Percentiles rank a stretch among this genome's conserved stretches.
phyloP scores from a whole-genome alignment of 164 flowering plant genomes.

The Magnolia sinica region DNA sequence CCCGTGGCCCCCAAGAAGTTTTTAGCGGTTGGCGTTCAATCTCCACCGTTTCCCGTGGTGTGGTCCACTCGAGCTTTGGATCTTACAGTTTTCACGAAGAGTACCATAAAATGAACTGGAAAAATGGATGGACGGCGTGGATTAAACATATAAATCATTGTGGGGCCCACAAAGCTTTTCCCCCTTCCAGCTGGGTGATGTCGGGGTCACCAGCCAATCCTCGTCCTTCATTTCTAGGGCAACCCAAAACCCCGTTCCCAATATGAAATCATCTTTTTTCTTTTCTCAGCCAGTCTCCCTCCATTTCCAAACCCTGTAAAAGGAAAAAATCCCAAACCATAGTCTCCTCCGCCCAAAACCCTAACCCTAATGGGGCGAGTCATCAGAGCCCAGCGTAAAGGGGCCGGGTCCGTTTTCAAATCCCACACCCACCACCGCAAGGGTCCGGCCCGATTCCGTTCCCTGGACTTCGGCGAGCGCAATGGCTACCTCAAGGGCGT shows the following conservation, averaged over 20 bases:
- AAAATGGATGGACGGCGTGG: too few species aligned
- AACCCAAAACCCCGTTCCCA: not conserved
- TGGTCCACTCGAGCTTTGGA: too few species aligned
- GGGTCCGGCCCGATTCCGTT: slow-evolving; percentile 56
- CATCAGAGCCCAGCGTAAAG: slow-evolving; percentile 23
- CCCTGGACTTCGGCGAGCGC: slow-evolving; percentile 59
- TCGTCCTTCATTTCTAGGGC: too few species aligned
- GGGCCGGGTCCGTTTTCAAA: slow-evolving; percentile 23
- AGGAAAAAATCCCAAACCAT: not conserved
- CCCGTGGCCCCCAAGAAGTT: too few species aligned
- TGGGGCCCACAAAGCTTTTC: too few species aligned
- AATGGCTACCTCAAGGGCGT: slow-evolving; percentile 59
- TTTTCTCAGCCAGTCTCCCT: not conserved
- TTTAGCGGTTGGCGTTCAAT: too few species aligned
- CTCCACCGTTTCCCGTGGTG: too few species aligned
- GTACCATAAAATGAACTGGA: too few species aligned
- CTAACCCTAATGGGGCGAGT: slow-evolving; percentile 19
- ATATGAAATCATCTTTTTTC: not conserved
- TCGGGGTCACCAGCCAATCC: too few species aligned
- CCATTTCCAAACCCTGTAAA: not conserved
- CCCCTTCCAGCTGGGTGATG: too few species aligned
- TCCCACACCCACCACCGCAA: slow-evolving; percentile 48
- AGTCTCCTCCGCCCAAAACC: not conserved
- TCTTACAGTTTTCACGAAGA: too few species aligned
- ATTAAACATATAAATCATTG: too few species aligned